Conservation (phyloP, 1,139 yeast genomes). For the Taphrina wiesneri region DNA sequence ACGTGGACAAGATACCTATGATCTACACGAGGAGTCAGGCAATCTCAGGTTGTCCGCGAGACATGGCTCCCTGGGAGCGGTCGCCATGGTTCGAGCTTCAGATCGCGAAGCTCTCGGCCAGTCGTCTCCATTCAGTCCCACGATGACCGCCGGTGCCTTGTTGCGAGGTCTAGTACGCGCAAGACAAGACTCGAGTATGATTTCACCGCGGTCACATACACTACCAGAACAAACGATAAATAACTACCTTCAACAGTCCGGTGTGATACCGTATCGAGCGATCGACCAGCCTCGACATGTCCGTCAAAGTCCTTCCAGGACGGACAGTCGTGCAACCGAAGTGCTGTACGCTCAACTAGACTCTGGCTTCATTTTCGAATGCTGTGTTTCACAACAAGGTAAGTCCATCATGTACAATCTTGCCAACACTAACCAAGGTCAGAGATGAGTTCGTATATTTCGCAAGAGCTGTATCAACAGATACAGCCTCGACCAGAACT, state of each 20-base stretch:
- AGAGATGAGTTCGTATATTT: slow-evolving; percentile 8
- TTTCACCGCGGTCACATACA: neutral
- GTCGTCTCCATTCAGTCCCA: neutral
- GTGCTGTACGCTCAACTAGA: slow-evolving; percentile 12
- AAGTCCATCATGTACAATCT: neutral
- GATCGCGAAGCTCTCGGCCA: neutral
- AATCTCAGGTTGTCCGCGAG: neutral
- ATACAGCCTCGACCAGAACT: slow-evolving; percentile 6
- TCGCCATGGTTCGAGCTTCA: neutral
- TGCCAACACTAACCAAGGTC: neutral
- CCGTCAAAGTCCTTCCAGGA: neutral
- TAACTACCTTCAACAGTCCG: neutral
- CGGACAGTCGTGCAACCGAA: neutral
- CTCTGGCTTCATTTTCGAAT: slow-evolving; percentile 13
- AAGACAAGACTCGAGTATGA: neutral
- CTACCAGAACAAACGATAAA: neutral
- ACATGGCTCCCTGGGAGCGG: neutral
- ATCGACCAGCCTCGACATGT: neutral
- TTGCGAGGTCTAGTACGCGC: neutral
- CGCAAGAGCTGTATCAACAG: slow-evolving; percentile 4
- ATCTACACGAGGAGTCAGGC: neutral
- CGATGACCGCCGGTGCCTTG: neutral
- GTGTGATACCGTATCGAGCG: neutral
- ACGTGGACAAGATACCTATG: neutral
- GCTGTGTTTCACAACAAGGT: neutral